phyloP scores from a whole-genome alignment of 73 alveolate species.

The Paramecium tetraurelia region DNA sequence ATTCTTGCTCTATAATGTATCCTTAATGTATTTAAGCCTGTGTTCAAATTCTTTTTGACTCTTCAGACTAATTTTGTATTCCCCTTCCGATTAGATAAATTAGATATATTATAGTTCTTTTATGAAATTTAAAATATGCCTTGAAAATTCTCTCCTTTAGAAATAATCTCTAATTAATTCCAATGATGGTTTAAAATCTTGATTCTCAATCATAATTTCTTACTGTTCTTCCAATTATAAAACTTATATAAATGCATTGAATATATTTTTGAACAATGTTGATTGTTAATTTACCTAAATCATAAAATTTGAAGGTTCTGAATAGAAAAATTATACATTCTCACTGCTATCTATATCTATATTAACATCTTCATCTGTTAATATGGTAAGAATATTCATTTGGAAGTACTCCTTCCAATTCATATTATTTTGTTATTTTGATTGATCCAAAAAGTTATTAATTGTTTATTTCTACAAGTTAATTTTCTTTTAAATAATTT shows the following conservation, averaged over 20 bases:
- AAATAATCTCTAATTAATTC: background rate
- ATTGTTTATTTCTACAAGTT: background rate
- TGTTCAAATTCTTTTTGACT: background rate
- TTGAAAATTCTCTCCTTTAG: background rate
- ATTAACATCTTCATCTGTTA: background rate
- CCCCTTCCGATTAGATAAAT: background rate
- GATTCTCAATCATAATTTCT: background rate
- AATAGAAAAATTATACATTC: background rate
- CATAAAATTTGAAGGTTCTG: background rate
- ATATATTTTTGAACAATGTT: background rate
- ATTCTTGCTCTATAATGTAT: background rate
- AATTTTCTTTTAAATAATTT: background rate
- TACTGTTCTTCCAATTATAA: background rate
- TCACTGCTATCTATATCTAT: background rate
- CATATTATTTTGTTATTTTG: background rate
- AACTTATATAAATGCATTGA: background rate
- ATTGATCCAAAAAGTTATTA: background rate
- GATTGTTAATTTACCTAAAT: background rate
- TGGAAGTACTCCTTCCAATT: conserved; percentile 18
- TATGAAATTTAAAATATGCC: background rate
- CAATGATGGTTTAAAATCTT: background rate
- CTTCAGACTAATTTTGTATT: background rate
- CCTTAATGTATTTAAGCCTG: background rate
- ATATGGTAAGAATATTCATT: background rate
- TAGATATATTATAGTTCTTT: background rate